These are phyloP conservation scores for Emiliania huxleyi DNA, from an alignment of 78 protist species.

Conservation along the genomic window DNA sequence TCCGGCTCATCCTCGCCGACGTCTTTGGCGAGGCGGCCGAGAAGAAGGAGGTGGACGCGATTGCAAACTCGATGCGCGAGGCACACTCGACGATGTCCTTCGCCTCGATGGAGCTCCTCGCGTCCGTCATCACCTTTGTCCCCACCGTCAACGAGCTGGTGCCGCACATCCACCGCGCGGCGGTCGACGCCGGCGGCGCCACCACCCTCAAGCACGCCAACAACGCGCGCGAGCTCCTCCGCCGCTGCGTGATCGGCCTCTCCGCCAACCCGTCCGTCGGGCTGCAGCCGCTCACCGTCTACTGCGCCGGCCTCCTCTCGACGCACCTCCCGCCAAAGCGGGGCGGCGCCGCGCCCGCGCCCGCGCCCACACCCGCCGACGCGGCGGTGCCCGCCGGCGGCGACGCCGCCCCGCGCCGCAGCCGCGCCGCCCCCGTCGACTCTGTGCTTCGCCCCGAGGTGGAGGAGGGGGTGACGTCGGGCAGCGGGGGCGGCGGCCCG, in stretches of 20 bases:
- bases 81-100: not conserved
- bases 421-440: not conserved
- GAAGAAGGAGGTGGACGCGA: slow-evolving; percentile 14
- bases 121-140: not conserved
- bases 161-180: not conserved
- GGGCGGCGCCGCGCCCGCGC: not conserved
- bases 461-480: not conserved
- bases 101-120: not conserved
- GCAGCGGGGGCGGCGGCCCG: not conserved
- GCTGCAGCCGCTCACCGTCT: not conserved
- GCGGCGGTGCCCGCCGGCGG: too few relatives aligned
- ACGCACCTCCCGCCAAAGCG: not conserved
- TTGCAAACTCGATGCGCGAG: not conserved
- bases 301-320: not conserved
- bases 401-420: not conserved
- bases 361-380: not conserved
- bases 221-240: not conserved
- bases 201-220: not conserved
- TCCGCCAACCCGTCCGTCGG: not conserved
- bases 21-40: slow-evolving; percentile 32
- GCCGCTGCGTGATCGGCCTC: not conserved
- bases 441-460: not conserved
- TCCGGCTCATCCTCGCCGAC: not conserved
- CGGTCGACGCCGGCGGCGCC: not conserved
- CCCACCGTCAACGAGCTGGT: not conserved